Evolutionary conservation across 2,329 filamentous ascomycete genomes (phyloP).

Genomic region (Camillea tinctor): DNA sequence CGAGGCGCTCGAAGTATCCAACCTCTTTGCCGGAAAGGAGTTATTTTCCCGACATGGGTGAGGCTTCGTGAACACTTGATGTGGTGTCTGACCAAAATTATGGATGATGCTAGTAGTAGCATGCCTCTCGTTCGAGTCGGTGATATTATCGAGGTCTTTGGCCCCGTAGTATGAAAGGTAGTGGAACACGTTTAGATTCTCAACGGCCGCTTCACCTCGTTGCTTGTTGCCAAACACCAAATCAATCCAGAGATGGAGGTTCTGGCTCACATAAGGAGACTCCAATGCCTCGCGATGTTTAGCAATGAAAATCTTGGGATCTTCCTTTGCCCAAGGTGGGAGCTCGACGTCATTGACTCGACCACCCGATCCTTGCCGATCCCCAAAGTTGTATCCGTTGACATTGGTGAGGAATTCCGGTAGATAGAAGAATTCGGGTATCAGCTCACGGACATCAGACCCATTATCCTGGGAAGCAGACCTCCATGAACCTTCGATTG

Average conservation of each 20-base stretch:
- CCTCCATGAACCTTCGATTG: slow-evolving; percentile 84
- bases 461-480: slow-evolving; percentile 89
- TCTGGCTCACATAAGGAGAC: slow-evolving; percentile 85
- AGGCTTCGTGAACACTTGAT: slow-evolving; percentile 83
- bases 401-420: slow-evolving; percentile 93
- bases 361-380: slow-evolving; percentile 75
- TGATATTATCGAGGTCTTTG: slow-evolving; percentile 87
- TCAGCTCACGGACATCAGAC: slow-evolving; percentile 91
- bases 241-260: slow-evolving; percentile 94
- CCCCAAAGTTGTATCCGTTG: slow-evolving; percentile 92
- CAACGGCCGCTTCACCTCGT: slow-evolving; percentile 85
- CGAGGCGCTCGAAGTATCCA: slow-evolving; percentile 76
- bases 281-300: slow-evolving; percentile 96
- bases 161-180: slow-evolving; percentile 93
- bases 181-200: slow-evolving; percentile 93
- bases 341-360: slow-evolving; percentile 82
- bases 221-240: slow-evolving; percentile 94
- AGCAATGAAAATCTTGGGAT: slow-evolving; percentile 90
- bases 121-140: slow-evolving; percentile 80
- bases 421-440: slow-evolving; percentile 95
- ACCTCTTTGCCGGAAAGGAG: slow-evolving; percentile 61
- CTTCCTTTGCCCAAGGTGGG: slow-evolving; percentile 96
- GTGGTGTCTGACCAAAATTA: slow-evolving; percentile 96
- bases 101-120: slow-evolving; percentile 96
- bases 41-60: slow-evolving; percentile 75